Percentiles rank a stretch among this genome's conserved stretches.
Evolutionary conservation across 179 eudicot genomes (phyloP).

Genomic region (Silene noctiflora): DNA sequence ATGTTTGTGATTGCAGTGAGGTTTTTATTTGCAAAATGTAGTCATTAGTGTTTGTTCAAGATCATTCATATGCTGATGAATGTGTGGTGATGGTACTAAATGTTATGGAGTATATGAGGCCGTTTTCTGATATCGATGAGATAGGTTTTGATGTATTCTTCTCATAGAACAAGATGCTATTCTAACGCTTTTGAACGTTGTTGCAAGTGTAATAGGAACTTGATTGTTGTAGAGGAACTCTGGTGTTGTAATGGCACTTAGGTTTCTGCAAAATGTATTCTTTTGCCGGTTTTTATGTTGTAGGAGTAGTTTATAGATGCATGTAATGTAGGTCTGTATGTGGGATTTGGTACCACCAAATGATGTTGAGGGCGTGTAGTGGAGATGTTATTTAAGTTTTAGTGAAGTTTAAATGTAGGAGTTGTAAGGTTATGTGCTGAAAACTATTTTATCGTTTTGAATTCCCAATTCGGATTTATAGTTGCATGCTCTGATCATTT

Average conservation of each 20-base stretch:
- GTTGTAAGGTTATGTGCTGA: background rate
- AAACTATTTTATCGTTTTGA: background rate
- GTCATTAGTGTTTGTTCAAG: background rate
- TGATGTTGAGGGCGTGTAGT: background rate
- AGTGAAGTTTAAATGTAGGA: background rate
- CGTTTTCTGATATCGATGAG: too few species aligned
- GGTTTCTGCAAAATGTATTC: background rate
- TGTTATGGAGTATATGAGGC: background rate
- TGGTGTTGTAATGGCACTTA: background rate
- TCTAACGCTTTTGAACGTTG: background rate
- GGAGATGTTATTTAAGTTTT: background rate
- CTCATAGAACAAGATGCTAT: background rate
- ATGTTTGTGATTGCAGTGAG: background rate
- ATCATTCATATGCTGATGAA: background rate
- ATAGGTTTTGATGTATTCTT: too few species aligned
- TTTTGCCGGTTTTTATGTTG: background rate
- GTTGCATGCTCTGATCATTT: conserved; percentile 11
- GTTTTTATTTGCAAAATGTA: too few species aligned
- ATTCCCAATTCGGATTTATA: background rate
- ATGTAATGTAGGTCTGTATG: background rate
- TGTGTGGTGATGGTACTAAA: background rate
- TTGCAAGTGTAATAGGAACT: background rate
- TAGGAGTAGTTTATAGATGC: background rate
- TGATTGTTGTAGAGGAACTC: background rate
- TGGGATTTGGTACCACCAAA: background rate